Conservation (phyloP, 2,329 filamentous ascomycete species). For the Cercospora beticola region DNA sequence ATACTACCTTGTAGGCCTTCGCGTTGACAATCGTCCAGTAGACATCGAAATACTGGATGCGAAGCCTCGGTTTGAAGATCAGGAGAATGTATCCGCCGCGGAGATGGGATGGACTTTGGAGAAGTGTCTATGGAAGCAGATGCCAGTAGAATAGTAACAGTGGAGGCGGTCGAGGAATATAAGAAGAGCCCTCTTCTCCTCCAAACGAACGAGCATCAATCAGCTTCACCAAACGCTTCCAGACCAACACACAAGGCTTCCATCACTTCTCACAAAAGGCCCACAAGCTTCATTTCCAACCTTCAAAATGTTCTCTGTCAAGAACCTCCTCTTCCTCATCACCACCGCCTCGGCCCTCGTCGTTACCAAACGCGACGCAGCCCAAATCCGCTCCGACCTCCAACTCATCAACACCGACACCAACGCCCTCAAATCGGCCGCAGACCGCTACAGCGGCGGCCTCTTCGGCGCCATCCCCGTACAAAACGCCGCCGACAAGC, state of each 20-base stretch:
- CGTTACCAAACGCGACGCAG: conserved; percentile 10
- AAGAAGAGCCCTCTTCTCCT: not conserved
- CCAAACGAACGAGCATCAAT: not conserved
- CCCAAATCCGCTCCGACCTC: conserved; percentile 17
- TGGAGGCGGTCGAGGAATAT: not conserved
- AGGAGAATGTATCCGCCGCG: not conserved
- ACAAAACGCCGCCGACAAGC: conserved; percentile 15
- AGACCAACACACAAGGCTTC: not conserved
- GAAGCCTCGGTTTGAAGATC: not conserved
- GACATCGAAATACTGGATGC: not conserved
- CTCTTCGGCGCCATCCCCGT: conserved; percentile 24
- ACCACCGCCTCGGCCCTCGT: not conserved
- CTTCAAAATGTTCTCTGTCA: not conserved
- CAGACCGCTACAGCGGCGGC: conserved; percentile 24
- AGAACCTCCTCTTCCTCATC: not conserved
- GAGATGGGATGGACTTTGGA: not conserved
- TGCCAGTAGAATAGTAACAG: not conserved
- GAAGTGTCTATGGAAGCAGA: not conserved
- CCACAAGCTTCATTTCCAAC: not conserved
- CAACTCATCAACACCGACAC: conserved; percentile 24
- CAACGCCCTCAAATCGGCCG: conserved; percentile 15
- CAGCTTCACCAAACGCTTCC: not conserved
- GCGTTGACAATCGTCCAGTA: not conserved
- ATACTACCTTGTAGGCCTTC: not conserved
- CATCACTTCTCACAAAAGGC: not conserved